A percentile compares a stretch with the other conserved stretches of the same genome.
These are phyloP conservation scores for Entomortierella beljakovae DNA, from an alignment of 192 early-diverging fungal species.

Conservation along the genomic window DNA sequence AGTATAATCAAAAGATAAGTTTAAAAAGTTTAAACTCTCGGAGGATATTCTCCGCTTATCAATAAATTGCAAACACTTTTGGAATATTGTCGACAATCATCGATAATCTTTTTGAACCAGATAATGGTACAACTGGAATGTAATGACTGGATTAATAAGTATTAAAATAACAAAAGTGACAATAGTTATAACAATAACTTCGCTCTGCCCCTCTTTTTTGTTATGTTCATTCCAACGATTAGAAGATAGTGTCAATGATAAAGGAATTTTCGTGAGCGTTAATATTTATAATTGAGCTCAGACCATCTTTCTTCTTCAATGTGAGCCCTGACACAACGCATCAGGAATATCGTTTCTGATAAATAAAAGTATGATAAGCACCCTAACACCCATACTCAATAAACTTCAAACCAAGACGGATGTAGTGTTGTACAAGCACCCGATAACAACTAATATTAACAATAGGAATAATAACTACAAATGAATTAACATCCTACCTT, in stretches of 20 bases:
- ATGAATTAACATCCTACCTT: slow-evolving; percentile 51
- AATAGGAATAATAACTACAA: too few relatives aligned
- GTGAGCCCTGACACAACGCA: slow-evolving; percentile 30
- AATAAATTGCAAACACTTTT: not conserved
- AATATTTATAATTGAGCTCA: slow-evolving; percentile 27
- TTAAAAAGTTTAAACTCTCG: not conserved
- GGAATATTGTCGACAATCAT: not conserved
- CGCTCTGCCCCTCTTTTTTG: not conserved
- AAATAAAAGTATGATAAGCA: slow-evolving; percentile 6
- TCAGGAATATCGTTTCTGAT: slow-evolving; percentile 34
- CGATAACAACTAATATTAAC: too few relatives aligned
- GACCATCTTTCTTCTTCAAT: slow-evolving; percentile 23
- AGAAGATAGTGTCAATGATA: slow-evolving; percentile 18
- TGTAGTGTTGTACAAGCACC: too few relatives aligned
- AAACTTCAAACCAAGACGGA: too few relatives aligned
- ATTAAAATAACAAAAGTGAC: too few relatives aligned
- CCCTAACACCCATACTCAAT: too few relatives aligned
- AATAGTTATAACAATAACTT: too few relatives aligned
- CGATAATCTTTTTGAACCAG: too few relatives aligned
- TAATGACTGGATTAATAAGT: too few relatives aligned
- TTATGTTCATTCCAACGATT: not conserved
- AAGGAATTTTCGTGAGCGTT: slow-evolving; percentile 17
- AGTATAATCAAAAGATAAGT: not conserved
- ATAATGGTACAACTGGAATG: too few relatives aligned
- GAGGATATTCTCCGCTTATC: not conserved